Evolutionary conservation across 1,284 basidiomycete genomes (phyloP).

Genomic region (Schizophyllum commune): DNA sequence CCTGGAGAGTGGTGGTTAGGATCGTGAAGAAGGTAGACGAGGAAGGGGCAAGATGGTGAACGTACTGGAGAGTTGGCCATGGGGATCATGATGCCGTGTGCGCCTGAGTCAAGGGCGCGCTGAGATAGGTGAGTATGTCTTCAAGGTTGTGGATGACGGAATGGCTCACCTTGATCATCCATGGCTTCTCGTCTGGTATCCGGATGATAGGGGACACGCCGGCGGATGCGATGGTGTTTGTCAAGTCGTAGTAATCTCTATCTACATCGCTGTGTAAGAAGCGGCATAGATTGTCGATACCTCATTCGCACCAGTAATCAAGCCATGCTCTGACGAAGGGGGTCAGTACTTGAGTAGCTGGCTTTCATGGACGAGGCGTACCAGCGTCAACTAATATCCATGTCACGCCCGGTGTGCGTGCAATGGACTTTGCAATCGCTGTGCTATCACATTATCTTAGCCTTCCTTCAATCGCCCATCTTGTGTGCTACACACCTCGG

Average conservation of each 20-base stretch:
- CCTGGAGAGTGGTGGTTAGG: conserved; percentile 13
- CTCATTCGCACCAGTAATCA: conserved; percentile 16
- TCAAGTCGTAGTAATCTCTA: conserved; percentile 18
- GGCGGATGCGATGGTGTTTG: conserved; percentile 15
- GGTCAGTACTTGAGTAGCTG: background rate
- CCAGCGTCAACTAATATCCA: conserved; percentile 22
- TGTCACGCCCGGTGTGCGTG: conserved; percentile 15
- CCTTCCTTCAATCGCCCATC: background rate
- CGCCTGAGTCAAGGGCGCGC: conserved; percentile 23
- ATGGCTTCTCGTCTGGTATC: conserved; percentile 19
- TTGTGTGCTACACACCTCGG: conserved; percentile 13
- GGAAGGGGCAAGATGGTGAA: background rate
- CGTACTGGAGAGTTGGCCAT: conserved; percentile 20
- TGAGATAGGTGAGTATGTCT: background rate
- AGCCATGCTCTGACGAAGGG: conserved; percentile 16
- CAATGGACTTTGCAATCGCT: conserved; percentile 18
- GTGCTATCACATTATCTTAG: conserved; percentile 11
- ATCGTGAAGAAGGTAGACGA: no score
- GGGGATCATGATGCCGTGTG: conserved; percentile 24
- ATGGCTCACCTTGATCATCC: conserved; percentile 18
- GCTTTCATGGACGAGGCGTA: conserved; percentile 1
- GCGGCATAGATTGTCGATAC: background rate
- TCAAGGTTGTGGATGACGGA: background rate
- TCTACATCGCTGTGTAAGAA: conserved; percentile 8
- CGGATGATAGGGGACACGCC: conserved; percentile 21